Percentiles rank a stretch among this genome's conserved stretches.
Conservation (phyloP, 768 basidiomycete species). For the Amanita polypyramis region DNA sequence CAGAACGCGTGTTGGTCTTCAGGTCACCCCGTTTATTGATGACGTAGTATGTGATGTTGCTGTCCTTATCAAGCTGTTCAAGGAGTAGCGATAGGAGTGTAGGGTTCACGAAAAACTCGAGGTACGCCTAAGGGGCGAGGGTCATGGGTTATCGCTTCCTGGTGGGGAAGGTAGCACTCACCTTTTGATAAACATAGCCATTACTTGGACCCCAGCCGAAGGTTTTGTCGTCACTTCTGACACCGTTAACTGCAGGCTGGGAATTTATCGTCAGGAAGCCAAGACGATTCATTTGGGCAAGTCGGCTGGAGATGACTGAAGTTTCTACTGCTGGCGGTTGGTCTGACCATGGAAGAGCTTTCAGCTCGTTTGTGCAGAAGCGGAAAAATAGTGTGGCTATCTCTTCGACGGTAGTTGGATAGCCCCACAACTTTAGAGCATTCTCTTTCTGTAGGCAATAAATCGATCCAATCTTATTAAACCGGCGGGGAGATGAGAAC, state of each 20-base stretch:
- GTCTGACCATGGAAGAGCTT: conserved; percentile 93
- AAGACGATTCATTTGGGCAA: conserved; percentile 78
- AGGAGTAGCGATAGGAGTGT: conserved; percentile 63
- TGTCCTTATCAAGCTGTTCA: conserved; percentile 75
- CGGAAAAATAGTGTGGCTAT: conserved; percentile 65
- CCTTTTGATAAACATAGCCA: conserved; percentile 95
- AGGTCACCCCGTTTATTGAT: conserved; percentile 95
- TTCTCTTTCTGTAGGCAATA: conserved; percentile 63
- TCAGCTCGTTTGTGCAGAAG: conserved; percentile 69
- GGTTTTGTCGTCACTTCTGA: conserved; percentile 68
- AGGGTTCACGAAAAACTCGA: conserved; percentile 89
- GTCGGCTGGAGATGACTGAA: conserved; percentile 60
- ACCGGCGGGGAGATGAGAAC: conserved; percentile 4
- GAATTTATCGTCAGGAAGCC: conserved; percentile 98
- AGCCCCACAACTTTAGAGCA: conserved; percentile 81
- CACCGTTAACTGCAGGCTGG: conserved; percentile 92
- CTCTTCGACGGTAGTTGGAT: conserved; percentile 57
- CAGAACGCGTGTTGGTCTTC: conserved; percentile 87
- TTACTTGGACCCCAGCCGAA: conserved; percentile 94
- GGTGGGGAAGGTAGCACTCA: conserved; percentile 15
- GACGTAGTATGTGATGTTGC: conserved; percentile 90
- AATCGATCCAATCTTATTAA: neutral
- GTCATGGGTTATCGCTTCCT: neutral
- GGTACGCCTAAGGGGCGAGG: conserved; percentile 60
- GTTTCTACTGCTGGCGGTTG: conserved; percentile 81